Percentiles rank a stretch among this genome's conserved stretches.
Conservation (phyloP, 345 rosid genomes). For the Mallotus nudiflorus region DNA sequence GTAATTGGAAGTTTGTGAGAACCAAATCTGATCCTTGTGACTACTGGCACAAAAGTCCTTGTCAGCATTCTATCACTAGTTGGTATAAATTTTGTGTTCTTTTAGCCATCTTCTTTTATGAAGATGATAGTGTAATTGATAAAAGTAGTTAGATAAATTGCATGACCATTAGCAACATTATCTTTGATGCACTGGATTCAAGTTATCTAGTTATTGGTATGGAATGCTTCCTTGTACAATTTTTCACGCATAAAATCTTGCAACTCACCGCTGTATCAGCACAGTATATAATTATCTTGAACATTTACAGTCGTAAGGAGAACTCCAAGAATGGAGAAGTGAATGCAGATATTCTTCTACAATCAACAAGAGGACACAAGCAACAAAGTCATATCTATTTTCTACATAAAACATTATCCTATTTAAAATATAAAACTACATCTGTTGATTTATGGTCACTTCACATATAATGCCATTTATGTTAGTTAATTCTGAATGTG, state of each 20-base stretch:
- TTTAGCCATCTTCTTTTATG: background rate
- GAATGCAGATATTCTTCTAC: no score
- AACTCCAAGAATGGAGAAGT: no score
- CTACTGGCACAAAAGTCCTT: conserved; percentile 39
- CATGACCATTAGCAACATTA: background rate
- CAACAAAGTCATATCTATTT: background rate
- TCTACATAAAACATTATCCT: no score
- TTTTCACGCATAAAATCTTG: no score
- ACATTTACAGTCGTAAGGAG: no score
- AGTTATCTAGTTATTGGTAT: background rate
- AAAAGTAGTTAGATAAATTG: background rate
- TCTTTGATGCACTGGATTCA: background rate
- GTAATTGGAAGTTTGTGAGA: conserved; percentile 57
- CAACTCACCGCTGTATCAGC: no score
- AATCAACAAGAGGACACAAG: background rate
- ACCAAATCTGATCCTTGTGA: conserved; percentile 44
- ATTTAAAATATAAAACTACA: background rate
- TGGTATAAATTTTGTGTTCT: background rate
- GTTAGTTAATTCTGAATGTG: no score
- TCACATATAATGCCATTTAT: background rate
- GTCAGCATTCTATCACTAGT: conserved; percentile 28
- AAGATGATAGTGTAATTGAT: background rate
- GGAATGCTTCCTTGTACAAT: background rate
- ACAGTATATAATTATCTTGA: no score
- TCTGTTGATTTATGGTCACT: background rate